Evolutionary conservation across 345 rosid genomes (phyloP).

Genomic region (Hypericum androsaemum): DNA sequence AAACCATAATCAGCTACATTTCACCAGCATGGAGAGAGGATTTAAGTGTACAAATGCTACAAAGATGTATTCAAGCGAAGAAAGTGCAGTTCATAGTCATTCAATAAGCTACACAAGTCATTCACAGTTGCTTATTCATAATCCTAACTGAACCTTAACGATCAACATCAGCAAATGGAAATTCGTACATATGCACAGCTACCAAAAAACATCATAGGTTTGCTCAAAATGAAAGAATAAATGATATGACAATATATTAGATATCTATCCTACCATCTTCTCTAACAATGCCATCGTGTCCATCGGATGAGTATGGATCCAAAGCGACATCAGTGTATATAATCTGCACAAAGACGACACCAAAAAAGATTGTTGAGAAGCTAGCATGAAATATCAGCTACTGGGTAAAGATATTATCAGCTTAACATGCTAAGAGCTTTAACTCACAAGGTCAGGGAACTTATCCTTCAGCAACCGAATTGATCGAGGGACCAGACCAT

Average conservation of each 20-base stretch:
- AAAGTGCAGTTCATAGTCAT: too few relatives aligned
- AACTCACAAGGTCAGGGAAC: slow-evolving; percentile 78
- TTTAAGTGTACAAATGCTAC: too few relatives aligned
- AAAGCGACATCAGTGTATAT: slow-evolving; percentile 87
- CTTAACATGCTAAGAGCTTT: not conserved
- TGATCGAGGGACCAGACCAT: slow-evolving; percentile 80
- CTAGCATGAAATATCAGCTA: not conserved
- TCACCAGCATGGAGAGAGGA: too few relatives aligned
- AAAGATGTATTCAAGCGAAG: too few relatives aligned
- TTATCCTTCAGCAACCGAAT: slow-evolving; percentile 66
- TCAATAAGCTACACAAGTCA: too few relatives aligned
- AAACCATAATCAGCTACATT: slow-evolving; percentile 9
- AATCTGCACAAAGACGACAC: slow-evolving; percentile 34
- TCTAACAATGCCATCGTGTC: slow-evolving; percentile 88
- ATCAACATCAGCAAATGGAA: too few relatives aligned
- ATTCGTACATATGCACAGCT: too few relatives aligned
- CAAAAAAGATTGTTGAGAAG: not conserved
- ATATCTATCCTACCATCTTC: slow-evolving; percentile 50
- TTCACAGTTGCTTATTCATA: too few relatives aligned
- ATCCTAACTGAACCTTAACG: too few relatives aligned
- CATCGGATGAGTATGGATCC: slow-evolving; percentile 80
- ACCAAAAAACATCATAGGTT: too few relatives aligned
- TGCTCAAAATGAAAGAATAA: too few relatives aligned
- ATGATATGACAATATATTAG: not conserved
- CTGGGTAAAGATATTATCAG: not conserved